These are phyloP conservation scores for Funneliformis mosseae DNA, from an alignment of 192 early-diverging fungal species.

Conservation along the genomic window DNA sequence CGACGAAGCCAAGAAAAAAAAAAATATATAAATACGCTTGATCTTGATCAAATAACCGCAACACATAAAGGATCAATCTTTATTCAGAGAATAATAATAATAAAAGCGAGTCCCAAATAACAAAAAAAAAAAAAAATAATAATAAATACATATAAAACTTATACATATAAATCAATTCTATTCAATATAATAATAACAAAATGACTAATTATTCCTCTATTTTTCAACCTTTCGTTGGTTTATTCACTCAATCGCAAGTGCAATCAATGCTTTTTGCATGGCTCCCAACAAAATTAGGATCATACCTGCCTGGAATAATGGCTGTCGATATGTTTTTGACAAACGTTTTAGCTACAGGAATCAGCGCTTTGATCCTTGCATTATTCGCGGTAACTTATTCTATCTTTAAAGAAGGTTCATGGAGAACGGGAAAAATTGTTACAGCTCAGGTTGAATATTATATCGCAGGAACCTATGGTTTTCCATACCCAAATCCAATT, in stretches of 20 bases:
- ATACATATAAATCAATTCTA: no score
- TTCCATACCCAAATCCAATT: background rate
- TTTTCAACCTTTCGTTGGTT: constrained; percentile 21
- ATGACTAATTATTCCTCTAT: constrained; percentile 21
- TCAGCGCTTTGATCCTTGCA: background rate
- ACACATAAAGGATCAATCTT: no score
- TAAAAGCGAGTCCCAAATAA: no score
- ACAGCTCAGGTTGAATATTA: constrained; percentile 14
- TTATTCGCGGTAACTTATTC: background rate
- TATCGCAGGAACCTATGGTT: background rate
- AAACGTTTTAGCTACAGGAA: background rate
- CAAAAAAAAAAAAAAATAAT: no score
- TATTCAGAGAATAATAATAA: no score
- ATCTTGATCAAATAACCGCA: no score
- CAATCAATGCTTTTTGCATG: constrained; percentile 25
- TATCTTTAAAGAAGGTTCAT: background rate
- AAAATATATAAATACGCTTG: no score
- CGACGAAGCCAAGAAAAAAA: no score
- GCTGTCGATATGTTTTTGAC: constrained; percentile 34
- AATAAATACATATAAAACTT: no score
- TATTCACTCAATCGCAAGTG: constrained; percentile 30
- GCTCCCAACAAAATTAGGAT: constrained; percentile 16
- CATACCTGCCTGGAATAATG: constrained; percentile 21
- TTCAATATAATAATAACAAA: no score
- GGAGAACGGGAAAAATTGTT: background rate